These are phyloP conservation scores for Moniliella sp. DNA, from an alignment of 1,284 basidiomycete genomes.

Conservation along the genomic window DNA sequence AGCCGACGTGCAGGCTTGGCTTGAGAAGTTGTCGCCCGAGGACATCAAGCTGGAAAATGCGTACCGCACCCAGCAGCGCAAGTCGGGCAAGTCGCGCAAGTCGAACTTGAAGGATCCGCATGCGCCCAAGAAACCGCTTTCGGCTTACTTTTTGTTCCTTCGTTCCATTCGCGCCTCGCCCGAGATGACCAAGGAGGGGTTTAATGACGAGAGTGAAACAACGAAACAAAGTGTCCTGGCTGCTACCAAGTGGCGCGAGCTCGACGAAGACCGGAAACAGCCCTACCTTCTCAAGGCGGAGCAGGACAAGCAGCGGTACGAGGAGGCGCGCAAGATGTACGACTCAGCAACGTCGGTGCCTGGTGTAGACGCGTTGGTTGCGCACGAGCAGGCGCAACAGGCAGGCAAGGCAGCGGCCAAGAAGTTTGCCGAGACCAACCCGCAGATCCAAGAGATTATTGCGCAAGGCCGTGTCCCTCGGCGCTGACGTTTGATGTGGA, in stretches of 20 bases:
- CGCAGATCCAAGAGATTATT: no score
- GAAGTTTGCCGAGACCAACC: no score
- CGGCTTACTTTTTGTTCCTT: conserved; percentile 36
- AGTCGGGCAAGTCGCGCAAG: conserved; percentile 12
- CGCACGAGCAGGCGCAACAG: no score
- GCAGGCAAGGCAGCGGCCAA: no score
- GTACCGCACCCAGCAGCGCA: conserved; percentile 16
- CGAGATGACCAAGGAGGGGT: conserved; percentile 43
- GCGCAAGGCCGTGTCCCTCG: no score
- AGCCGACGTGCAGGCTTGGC: conserved; percentile 48
- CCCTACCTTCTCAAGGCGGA: conserved; percentile 24
- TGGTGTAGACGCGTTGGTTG: no score
- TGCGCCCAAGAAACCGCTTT: conserved; percentile 18
- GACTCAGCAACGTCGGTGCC: no score
- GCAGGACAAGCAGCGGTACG: conserved; percentile 24
- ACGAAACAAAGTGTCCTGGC: conserved; percentile 83
- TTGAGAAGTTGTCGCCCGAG: conserved; percentile 15
- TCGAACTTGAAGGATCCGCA: conserved; percentile 16
- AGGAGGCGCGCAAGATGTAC: conserved; percentile 18
- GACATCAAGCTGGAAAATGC: conserved; percentile 27
- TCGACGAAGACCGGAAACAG: conserved; percentile 64
- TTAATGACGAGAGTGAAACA: conserved; percentile 74
- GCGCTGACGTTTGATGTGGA: no score
- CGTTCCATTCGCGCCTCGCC: conserved; percentile 36
- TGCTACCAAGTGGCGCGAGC: conserved; percentile 69